Percentiles rank a stretch among this genome's conserved stretches.
phyloP scores from a whole-genome alignment of 352 stramenopile species.

The Phytophthora pistaciae region DNA sequence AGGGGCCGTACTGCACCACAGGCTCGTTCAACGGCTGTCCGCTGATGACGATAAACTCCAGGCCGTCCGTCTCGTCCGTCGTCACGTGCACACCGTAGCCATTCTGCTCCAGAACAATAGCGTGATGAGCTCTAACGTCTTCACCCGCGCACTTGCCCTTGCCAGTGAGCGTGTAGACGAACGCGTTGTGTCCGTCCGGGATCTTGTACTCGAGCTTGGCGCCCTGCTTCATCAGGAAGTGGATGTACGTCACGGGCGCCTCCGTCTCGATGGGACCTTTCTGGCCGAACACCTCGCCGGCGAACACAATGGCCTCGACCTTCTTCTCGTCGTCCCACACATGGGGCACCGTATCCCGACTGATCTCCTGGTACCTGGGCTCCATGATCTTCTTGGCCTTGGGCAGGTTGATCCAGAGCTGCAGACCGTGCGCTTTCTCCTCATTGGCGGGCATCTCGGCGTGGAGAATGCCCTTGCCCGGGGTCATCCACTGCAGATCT shows the following conservation, averaged over 20 bases:
- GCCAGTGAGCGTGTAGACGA: constrained; percentile 50
- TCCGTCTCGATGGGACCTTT: constrained; percentile 54
- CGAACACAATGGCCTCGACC: constrained; percentile 62
- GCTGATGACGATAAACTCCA: constrained; percentile 73
- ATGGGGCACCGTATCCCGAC: constrained; percentile 44
- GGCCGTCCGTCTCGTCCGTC: constrained; percentile 29
- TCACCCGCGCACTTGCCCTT: constrained; percentile 34
- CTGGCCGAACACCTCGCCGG: constrained; percentile 56
- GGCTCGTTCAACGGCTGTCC: constrained; percentile 70
- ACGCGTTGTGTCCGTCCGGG: constrained; percentile 50
- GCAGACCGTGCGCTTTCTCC: constrained; percentile 48
- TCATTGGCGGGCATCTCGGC: constrained; percentile 55
- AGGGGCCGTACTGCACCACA: constrained; percentile 74
- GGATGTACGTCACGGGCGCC: constrained; percentile 62
- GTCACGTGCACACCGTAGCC: constrained; percentile 59
- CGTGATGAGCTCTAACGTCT: constrained; percentile 43
- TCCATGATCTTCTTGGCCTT: constrained; percentile 58
- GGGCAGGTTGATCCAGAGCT: constrained; percentile 67
- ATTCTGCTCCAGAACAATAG: constrained; percentile 55
- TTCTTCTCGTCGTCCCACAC: constrained; percentile 48
- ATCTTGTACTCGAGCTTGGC: constrained; percentile 51
- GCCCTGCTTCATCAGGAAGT: constrained; percentile 53
- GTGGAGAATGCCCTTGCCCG: constrained; percentile 60
- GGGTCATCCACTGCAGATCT: constrained; percentile 31
- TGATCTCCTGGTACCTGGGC: constrained; percentile 63